Evolutionary conservation across 176 grass and related monocot genomes (phyloP), one percentile per base, ranked within the genome.

Genomic region (Oryza meridionalis): DNA sequence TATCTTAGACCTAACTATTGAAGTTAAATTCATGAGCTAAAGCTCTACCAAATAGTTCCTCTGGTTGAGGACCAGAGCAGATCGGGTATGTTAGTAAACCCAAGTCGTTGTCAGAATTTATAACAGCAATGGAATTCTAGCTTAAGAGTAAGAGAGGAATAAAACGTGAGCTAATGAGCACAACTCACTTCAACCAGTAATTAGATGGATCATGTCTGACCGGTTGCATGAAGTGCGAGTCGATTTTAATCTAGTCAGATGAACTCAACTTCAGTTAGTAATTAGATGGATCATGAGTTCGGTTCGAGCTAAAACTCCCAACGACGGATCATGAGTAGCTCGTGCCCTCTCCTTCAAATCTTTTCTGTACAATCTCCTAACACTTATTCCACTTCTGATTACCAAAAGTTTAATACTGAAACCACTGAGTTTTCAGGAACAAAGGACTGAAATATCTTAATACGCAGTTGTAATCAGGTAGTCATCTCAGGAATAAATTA

Each of bases 251-350:
- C 70, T 0, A 1, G 38, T 66, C 12, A 65, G 13, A 65, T 31
- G 38, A n/a, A 32, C 43, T 44, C 7, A 22, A 22, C 11, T 67
- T 2, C 11, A 10, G 33, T 75, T 43, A 43, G 44, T 50, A 37
- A 70, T 40, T 69, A 70, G 49, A 72, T 37, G 14, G 67, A 33
- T 51, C 44, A 80, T 81, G 70, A 86, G 77, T 75, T 50, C 44
- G 7, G 24, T 5, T 31, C 71, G 1, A 16, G 37, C 12, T 2
- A 68, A 35, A 42, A 67, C 15, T 14, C 64, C 19, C 14, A 25
- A 62, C 0, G 42, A 55, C 51, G n/a, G 61, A 67, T n/a, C 37
- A 75, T 80, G 81, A 88, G 77, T 79, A 79, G 45, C 59, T 84
- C 69, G 46, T 74, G 75, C 58, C 51, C 0, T 62, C 10, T 19